phyloP scores from a whole-genome alignment of 2,329 filamentous ascomycete genomes.

The Exserohilum turcica region DNA sequence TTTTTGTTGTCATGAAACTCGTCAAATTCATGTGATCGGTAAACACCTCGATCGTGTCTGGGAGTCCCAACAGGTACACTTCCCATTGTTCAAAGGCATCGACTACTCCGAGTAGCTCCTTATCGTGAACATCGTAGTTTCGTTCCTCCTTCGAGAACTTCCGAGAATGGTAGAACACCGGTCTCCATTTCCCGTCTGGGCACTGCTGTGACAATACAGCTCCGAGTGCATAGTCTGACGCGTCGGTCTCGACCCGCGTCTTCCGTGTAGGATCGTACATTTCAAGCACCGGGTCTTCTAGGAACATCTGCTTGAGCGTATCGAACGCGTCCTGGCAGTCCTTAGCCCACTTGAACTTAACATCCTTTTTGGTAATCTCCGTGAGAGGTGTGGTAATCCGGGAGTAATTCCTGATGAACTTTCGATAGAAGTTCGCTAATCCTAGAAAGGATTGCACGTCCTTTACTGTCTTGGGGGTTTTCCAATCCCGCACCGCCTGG shows the following conservation, averaged over 20 bases:
- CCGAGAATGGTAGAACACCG: slow-evolving; percentile 29
- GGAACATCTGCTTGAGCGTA: not conserved
- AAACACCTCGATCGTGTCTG: slow-evolving; percentile 1
- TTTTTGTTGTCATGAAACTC: slow-evolving; percentile 6
- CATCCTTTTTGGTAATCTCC: not conserved
- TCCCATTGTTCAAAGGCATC: no score
- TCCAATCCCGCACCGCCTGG: slow-evolving; percentile 31
- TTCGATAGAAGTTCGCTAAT: not conserved
- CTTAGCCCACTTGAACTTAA: not conserved
- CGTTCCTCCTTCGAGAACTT: slow-evolving; percentile 5
- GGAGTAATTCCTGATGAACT: not conserved
- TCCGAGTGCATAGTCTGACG: not conserved
- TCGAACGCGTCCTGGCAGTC: no score
- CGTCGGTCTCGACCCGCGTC: not conserved
- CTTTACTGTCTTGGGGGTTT: slow-evolving; percentile 19
- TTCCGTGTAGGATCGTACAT: not conserved
- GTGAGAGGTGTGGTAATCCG: no score
- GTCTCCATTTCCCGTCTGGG: slow-evolving; percentile 18
- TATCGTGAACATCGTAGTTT: slow-evolving; percentile 25
- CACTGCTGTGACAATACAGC: slow-evolving; percentile 1
- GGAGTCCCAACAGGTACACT: no score
- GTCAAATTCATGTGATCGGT: slow-evolving; percentile 17
- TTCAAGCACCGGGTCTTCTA: not conserved
- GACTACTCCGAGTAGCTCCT: not conserved
- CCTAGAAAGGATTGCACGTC: slow-evolving; percentile 11